Conservation (phyloP, 1,284 basidiomycete species). For the Vanrija sp. region DNA sequence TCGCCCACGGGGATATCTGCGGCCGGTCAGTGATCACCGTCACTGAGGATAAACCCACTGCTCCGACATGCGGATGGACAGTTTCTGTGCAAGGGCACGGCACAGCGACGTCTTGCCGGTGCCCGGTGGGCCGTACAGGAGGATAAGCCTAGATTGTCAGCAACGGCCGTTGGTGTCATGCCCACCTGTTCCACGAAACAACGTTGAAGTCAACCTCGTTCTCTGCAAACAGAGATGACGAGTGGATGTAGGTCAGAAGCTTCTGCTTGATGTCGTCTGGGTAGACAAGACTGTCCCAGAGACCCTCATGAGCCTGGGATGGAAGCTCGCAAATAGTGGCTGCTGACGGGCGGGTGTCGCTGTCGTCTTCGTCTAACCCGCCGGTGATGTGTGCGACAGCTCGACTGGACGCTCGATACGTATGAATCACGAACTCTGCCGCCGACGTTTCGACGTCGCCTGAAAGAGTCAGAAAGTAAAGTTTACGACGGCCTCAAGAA, state of each 20-base stretch:
- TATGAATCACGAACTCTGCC: slow-evolving; percentile 66
- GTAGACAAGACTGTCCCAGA: slow-evolving; percentile 87
- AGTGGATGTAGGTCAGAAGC: slow-evolving; percentile 88
- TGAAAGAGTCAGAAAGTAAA: too few relatives aligned
- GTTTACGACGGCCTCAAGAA: too few relatives aligned
- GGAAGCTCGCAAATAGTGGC: slow-evolving; percentile 84
- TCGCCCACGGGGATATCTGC: slow-evolving; percentile 75
- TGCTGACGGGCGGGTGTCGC: slow-evolving; percentile 73
- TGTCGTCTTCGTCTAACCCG: slow-evolving; percentile 56
- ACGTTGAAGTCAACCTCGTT: slow-evolving; percentile 85
- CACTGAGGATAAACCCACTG: slow-evolving; percentile 53
- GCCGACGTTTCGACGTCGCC: neutral
- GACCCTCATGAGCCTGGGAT: slow-evolving; percentile 72
- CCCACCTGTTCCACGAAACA: slow-evolving; percentile 83
- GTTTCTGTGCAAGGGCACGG: slow-evolving; percentile 89
- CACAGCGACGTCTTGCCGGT: slow-evolving; percentile 97
- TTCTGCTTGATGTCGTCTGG: slow-evolving; percentile 81
- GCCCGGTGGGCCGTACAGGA: slow-evolving; percentile 94
- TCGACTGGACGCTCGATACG: slow-evolving; percentile 72
- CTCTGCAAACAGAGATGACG: slow-evolving; percentile 85
- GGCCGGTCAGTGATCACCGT: neutral
- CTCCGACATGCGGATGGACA: slow-evolving; percentile 81
- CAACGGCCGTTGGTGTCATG: neutral
- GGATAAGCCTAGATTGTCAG: slow-evolving; percentile 58
- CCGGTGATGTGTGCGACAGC: slow-evolving; percentile 60